These are phyloP conservation scores for Pythium rhizo-oryzae DNA, from an alignment of 352 stramenopile genomes.

Conservation along the genomic window DNA sequence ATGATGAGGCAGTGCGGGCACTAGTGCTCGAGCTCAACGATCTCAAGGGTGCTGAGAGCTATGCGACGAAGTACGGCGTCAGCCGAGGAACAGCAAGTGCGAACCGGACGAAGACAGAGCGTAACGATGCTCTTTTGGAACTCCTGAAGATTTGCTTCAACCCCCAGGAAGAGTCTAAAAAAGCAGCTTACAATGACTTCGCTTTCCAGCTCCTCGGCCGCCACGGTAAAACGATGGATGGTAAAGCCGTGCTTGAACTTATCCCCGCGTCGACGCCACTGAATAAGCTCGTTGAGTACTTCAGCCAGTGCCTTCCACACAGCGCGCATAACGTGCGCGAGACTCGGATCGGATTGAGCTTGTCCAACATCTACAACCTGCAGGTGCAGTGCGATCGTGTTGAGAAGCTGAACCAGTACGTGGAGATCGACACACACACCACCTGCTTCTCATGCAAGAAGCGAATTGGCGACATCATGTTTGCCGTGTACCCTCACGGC, in stretches of 20 bases:
- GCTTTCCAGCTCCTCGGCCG: conserved; percentile 75
- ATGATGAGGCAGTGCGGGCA: conserved; percentile 76
- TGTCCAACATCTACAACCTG: conserved; percentile 91
- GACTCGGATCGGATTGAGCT: conserved; percentile 73
- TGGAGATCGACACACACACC: conserved; percentile 84
- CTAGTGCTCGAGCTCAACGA: conserved; percentile 83
- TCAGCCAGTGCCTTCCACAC: conserved; percentile 76
- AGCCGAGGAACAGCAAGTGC: conserved; percentile 23
- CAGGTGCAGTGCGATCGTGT: conserved; percentile 88
- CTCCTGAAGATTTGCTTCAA: conserved; percentile 85
- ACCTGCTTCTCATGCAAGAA: conserved; percentile 84
- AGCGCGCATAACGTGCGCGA: conserved; percentile 87
- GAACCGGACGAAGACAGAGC: conserved; percentile 58
- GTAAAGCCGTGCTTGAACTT: conserved; percentile 66
- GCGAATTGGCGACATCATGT: conserved; percentile 88
- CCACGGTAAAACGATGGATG: conserved; percentile 81
- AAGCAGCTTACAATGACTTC: conserved; percentile 77
- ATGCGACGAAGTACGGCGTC: conserved; percentile 79
- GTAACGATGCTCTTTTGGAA: conserved; percentile 75
- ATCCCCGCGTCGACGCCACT: conserved; percentile 73
- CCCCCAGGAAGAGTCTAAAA: conserved; percentile 78
- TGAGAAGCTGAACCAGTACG: conserved; percentile 71
- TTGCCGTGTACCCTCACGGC: conserved; percentile 84
- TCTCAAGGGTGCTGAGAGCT: conserved; percentile 78
- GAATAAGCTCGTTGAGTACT: conserved; percentile 84